These are phyloP conservation scores for Arthrinium phaeospermum DNA, from an alignment of 2,329 filamentous ascomycete species.

Conservation along the genomic window DNA sequence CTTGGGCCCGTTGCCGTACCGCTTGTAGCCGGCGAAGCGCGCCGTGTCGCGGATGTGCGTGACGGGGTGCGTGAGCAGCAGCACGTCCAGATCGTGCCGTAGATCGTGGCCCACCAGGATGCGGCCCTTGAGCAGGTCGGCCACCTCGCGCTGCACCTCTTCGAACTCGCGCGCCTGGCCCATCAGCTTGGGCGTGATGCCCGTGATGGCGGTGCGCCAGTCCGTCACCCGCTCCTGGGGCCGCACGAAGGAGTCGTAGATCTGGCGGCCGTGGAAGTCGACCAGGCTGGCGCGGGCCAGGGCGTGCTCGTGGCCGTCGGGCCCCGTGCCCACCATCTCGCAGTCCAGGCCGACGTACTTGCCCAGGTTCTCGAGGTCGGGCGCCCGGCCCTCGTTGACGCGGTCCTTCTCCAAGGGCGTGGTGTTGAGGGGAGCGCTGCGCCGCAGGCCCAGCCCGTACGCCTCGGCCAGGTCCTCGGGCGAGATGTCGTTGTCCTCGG, in stretches of 20 bases:
- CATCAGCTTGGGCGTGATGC: conserved; percentile 78
- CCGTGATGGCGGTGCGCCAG: conserved; percentile 87
- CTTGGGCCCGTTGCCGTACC: conserved; percentile 69
- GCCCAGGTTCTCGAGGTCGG: conserved; percentile 65
- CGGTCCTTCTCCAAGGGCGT: conserved; percentile 48
- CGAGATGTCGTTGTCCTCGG: conserved; percentile 65
- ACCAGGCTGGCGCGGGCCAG: conserved; percentile 89
- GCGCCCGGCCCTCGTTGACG: conserved; percentile 68
- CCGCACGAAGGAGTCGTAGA: conserved; percentile 93
- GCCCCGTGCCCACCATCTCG: conserved; percentile 94
- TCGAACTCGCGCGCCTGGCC: conserved; percentile 71
- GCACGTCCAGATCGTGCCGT: conserved; percentile 71
- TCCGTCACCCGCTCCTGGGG: conserved; percentile 82
- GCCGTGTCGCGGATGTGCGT: conserved; percentile 86
- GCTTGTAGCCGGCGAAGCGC: conserved; percentile 75
- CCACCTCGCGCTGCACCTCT: conserved; percentile 76
- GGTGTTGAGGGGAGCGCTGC: conserved; percentile 46
- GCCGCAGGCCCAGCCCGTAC: conserved; percentile 61
- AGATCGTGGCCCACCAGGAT: conserved; percentile 76
- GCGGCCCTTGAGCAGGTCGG: conserved; percentile 65
- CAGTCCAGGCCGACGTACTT: conserved; percentile 96
- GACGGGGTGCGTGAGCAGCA: conserved; percentile 79
- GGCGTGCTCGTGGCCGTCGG: conserved; percentile 71
- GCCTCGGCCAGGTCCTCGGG: conserved; percentile 65
- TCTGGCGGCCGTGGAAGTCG: conserved; percentile 89